These are phyloP conservation scores for Alternaria arborescens DNA, from an alignment of 2,329 filamentous ascomycete genomes.

Conservation along the genomic window DNA sequence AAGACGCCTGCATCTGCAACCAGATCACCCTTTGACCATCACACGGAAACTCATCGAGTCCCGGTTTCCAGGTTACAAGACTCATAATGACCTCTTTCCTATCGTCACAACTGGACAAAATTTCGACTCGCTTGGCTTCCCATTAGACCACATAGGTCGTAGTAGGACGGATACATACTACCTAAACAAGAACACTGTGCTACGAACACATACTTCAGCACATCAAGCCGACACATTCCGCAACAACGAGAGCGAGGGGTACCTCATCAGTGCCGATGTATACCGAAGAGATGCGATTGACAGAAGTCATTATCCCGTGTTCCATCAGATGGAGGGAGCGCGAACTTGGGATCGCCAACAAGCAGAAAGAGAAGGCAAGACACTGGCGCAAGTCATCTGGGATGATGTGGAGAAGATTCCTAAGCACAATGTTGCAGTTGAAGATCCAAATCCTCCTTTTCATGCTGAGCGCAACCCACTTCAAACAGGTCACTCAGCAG, in stretches of 20 bases:
- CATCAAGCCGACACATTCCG: conserved; percentile 88
- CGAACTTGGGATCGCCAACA: conserved; percentile 81
- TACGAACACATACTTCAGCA: conserved; percentile 93
- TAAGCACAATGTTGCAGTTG: conserved; percentile 76
- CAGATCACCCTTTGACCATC: conserved; percentile 88
- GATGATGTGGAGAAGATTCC: conserved; percentile 76
- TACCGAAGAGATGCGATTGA: conserved; percentile 96
- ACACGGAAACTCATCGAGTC: conserved; percentile 93
- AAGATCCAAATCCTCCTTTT: conserved; percentile 82
- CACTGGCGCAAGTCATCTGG: conserved; percentile 70
- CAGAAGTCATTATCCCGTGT: conserved; percentile 92
- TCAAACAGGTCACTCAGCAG: conserved; percentile 75
- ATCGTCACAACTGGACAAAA: conserved; percentile 87
- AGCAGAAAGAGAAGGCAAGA: conserved; percentile 55
- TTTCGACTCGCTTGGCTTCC: conserved; percentile 96
- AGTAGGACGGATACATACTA: conserved; percentile 95
- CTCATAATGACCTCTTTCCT: conserved; percentile 81
- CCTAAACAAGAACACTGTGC: conserved; percentile 80
- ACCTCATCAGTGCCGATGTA: conserved; percentile 91
- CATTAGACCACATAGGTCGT: conserved; percentile 84
- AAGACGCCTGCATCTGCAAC: conserved; percentile 85
- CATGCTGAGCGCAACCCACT: conserved; percentile 84
- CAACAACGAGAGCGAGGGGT: conserved; percentile 76
- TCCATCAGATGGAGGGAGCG: conserved; percentile 98
- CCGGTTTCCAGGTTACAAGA: conserved; percentile 79